These are phyloP conservation scores for Isoetes engelmannii DNA, from an alignment of 83 land plant species.

Conservation along the genomic window DNA sequence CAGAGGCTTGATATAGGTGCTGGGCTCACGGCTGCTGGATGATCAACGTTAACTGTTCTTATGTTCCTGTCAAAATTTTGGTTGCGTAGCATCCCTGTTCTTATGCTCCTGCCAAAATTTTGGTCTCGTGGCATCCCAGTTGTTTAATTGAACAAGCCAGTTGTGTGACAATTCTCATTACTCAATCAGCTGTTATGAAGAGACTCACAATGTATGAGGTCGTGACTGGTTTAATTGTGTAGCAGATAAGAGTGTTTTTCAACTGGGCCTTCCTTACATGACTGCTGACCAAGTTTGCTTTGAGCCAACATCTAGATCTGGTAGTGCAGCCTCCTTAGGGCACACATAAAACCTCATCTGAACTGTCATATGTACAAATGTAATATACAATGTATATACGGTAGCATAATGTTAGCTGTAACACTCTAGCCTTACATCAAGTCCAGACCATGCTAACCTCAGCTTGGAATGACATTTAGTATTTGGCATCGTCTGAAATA, in stretches of 20 bases:
- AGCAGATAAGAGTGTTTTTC: constrained; percentile 40
- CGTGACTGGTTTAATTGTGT: constrained; percentile 87
- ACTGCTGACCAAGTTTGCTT: constrained; percentile 48
- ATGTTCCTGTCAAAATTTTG: too few species aligned
- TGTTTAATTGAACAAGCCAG: constrained; percentile 49
- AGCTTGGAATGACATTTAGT: too few species aligned
- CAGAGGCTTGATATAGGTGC: constrained; percentile 77
- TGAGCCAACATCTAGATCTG: too few species aligned
- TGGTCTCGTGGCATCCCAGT: constrained; percentile 77
- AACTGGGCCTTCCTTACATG: constrained; percentile 86
- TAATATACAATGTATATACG: too few species aligned
- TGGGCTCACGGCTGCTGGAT: constrained; percentile 65
- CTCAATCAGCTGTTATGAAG: constrained; percentile 72
- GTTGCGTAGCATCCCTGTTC: too few species aligned
- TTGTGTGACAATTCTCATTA: constrained; percentile 59
- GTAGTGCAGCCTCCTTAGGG: too few species aligned
- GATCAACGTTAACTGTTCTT: constrained; percentile 81
- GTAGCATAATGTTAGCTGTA: too few species aligned
- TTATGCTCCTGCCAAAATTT: constrained; percentile 80
- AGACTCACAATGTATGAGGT: constrained; percentile 63
- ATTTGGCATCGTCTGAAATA: too few species aligned
- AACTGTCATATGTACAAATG: too few species aligned
- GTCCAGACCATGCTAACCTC: too few species aligned
- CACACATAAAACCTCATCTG: too few species aligned
- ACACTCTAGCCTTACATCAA: too few species aligned